A percentile compares a stretch with the other conserved stretches of the same genome.
These are phyloP conservation scores for Apiospora hydei DNA, from an alignment of 2,329 filamentous ascomycete genomes.

Conservation along the genomic window DNA sequence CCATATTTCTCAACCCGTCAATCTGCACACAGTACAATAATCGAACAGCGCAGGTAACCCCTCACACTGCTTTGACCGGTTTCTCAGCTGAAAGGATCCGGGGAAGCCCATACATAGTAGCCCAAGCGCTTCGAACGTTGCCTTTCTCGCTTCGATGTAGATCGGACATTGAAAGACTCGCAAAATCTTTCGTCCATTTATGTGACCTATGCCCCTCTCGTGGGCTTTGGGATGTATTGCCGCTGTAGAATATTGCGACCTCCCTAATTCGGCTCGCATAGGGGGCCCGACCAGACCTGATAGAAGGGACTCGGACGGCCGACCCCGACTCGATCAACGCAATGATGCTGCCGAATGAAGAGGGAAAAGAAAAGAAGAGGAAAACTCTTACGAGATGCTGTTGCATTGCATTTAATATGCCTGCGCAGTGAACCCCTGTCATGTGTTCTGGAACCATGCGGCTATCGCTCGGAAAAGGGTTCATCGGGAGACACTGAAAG, in stretches of 20 bases:
- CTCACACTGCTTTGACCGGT: background rate
- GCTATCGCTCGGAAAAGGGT: background rate
- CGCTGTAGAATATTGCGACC: background rate
- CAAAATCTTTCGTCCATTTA: background rate
- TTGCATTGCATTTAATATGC: conserved; percentile 6
- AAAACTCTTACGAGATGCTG: background rate
- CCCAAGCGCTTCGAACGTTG: background rate
- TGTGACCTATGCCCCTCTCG: background rate
- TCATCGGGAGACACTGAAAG: background rate
- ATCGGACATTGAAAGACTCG: too few relatives aligned
- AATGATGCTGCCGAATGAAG: background rate
- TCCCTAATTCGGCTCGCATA: background rate
- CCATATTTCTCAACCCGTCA: background rate
- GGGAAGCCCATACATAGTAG: background rate
- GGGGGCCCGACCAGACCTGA: background rate
- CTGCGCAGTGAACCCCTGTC: background rate
- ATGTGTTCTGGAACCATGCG: conserved; percentile 7
- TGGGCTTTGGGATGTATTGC: background rate
- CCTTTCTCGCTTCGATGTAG: background rate
- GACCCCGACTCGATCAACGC: background rate
- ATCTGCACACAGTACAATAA: background rate
- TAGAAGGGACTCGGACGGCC: background rate
- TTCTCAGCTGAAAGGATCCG: background rate
- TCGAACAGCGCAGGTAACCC: background rate
- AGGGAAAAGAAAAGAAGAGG: background rate